Evolutionary conservation across 208 protist species (phyloP).

Genomic region (Herpetomonas muscarum): DNA sequence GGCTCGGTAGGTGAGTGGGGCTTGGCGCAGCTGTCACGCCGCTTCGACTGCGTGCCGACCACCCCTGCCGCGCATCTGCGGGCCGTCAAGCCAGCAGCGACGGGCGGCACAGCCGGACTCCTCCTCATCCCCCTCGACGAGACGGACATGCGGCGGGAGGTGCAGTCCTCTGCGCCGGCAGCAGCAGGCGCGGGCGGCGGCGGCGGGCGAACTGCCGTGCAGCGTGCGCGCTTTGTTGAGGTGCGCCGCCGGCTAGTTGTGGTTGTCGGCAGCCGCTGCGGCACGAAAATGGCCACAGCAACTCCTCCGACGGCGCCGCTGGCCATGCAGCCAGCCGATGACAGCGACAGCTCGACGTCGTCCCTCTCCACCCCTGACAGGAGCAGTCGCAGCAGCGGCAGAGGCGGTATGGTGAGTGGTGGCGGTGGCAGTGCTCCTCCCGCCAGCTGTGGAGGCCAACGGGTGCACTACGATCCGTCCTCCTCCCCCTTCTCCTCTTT

Average conservation of each 20-base stretch:
- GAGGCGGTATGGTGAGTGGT: background rate
- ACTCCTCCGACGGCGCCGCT: background rate
- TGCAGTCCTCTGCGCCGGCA: no score
- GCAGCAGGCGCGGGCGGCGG: background rate
- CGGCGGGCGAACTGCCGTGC: background rate
- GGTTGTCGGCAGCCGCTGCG: background rate
- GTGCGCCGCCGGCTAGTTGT: background rate
- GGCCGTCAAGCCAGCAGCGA: background rate
- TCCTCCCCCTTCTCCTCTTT: no score
- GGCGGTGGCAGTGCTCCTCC: no score
- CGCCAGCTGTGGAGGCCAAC: no score
- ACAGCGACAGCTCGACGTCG: background rate
- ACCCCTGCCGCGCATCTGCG: background rate
- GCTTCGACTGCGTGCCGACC: conserved; percentile 21
- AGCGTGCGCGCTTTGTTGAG: background rate
- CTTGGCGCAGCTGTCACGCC: conserved; percentile 17
- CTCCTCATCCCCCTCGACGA: background rate
- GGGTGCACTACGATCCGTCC: no score
- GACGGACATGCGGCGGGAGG: background rate
- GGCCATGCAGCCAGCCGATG: background rate
- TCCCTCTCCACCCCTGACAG: background rate
- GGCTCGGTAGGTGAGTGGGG: conserved; percentile 14
- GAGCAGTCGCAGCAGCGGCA: background rate
- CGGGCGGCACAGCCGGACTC: background rate
- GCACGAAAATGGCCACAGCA: background rate